Conservation (phyloP, 78 protist species). For the Pigoraptor vietnamica region DNA sequence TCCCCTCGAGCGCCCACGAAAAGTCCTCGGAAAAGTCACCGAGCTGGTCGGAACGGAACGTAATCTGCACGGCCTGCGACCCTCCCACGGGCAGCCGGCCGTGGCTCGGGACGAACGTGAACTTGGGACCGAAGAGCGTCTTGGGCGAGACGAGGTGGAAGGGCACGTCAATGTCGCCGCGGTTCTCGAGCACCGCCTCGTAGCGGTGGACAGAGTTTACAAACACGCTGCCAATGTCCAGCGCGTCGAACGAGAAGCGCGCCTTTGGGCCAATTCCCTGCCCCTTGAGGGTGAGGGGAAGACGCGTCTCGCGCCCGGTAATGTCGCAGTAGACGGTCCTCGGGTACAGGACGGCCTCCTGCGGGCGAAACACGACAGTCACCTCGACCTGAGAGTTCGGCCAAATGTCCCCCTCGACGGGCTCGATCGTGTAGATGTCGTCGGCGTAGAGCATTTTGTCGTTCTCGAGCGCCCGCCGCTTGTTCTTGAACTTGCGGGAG, state of each 20-base stretch:
- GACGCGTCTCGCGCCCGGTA: background rate
- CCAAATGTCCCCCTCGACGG: slow-evolving; percentile 41
- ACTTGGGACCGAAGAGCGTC: background rate
- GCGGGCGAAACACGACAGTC: background rate
- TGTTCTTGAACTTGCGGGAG: background rate
- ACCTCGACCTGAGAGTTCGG: slow-evolving; percentile 7
- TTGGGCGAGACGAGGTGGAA: background rate
- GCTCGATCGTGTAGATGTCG: slow-evolving; percentile 40
- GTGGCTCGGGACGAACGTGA: background rate
- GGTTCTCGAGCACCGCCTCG: background rate
- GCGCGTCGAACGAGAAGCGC: background rate
- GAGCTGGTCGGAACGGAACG: background rate
- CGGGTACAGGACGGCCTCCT: background rate
- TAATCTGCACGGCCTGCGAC: background rate
- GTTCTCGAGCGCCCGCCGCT: background rate
- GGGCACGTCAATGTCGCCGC: background rate
- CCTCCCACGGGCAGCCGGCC: background rate
- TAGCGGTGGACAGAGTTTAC: background rate
- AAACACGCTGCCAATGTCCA: background rate
- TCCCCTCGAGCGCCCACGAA: background rate
- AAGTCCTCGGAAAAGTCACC: background rate
- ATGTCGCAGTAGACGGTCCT: background rate
- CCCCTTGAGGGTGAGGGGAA: background rate
- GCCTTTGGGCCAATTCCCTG: background rate
- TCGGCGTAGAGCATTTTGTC: slow-evolving; percentile 12